Base-by-base conservation (phyloP, 2,329 filamentous ascomycete genomes). In the Tolypocladium nubicola region DNA sequence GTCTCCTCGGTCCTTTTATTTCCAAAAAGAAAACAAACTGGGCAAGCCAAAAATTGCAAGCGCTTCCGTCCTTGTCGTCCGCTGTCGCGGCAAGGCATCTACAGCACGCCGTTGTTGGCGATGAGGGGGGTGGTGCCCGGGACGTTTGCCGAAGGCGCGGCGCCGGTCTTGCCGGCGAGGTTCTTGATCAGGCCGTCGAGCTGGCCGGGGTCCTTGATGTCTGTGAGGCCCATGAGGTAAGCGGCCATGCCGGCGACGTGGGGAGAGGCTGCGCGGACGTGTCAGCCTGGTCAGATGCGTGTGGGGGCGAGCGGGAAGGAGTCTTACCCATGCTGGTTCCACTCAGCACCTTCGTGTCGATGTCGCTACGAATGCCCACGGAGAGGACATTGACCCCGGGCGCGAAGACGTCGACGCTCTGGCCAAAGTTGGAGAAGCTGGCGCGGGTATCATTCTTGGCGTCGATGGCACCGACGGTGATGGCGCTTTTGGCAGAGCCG, bases 231-330 rank as follows among this genome's bases (percentile, higher is more conserved):
- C 74, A 89, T 84, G 38, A 89, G 72, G 70, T 89, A 89, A 35
- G 84, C 85, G 16, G 83, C 84, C 4, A 89, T 75, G 53, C 87
- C 87, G 53, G 83, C 79, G 56, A 89, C 78, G 67, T 88, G 85
- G 1, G 86, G 86, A 14, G 79, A 79, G 33, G 86, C 84, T 73
- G 30, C 47, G 19, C 19, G 4, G 4, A 38, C 4, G n/a, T n/a
- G 47, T 56, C 30, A 55, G 53, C 26, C 2, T 8, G 10, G 40
- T 41, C 14, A 45, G 37, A 54, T 35, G 33, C 58, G 19, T 50
- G 30, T 21, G 30, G 47, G 9, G 21, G 30, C 13, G 47, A 21
- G 21, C 13, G 30, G 19, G 13, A 21, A 35, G 30, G 30, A 52
- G 30, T 21, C 68, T 59, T 68, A 74, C 71, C 70, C 84, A 87